Conservation (phyloP, 2,329 filamentous ascomycete genomes). For the Alternaria dauci region DNA sequence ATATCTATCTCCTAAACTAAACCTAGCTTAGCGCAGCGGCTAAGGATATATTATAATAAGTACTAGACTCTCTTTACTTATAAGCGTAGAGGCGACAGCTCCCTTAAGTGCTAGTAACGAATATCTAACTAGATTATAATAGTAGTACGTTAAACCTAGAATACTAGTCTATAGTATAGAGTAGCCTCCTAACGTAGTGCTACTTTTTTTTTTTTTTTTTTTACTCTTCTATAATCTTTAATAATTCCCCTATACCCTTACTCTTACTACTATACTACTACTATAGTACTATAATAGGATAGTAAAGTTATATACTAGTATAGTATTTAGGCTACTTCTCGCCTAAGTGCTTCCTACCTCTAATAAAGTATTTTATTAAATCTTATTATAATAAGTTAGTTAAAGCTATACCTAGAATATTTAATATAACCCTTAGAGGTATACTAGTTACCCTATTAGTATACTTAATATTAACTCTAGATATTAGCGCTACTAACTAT, state of each 20-base stretch:
- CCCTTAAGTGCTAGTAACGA: neutral
- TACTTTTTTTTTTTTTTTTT: neutral
- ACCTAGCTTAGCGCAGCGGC: neutral
- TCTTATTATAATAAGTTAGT: constrained; percentile 4
- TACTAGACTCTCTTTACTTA: neutral
- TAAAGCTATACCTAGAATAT: neutral
- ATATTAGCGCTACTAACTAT: constrained; percentile 4
- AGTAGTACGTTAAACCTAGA: neutral
- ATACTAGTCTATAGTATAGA: constrained; percentile 1
- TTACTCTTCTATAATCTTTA: constrained; percentile 2
- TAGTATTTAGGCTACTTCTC: constrained; percentile 8
- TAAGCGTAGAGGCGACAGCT: neutral
- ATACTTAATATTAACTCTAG: constrained; percentile 1
- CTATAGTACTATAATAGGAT: neutral
- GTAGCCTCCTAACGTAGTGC: neutral
- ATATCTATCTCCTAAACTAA: neutral
- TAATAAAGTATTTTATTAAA: neutral
- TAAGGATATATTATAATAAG: neutral
- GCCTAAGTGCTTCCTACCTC: constrained; percentile 1
- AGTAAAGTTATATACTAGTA: neutral
- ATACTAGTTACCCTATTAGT: neutral
- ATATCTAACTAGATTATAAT: neutral
- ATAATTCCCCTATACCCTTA: no score
- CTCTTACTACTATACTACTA: no score
- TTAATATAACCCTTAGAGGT: constrained; percentile 1